Evolutionary conservation across 768 basidiomycete genomes (phyloP), one percentile per base, ranked within the genome.

Genomic region (Dentipellis sp.): DNA sequence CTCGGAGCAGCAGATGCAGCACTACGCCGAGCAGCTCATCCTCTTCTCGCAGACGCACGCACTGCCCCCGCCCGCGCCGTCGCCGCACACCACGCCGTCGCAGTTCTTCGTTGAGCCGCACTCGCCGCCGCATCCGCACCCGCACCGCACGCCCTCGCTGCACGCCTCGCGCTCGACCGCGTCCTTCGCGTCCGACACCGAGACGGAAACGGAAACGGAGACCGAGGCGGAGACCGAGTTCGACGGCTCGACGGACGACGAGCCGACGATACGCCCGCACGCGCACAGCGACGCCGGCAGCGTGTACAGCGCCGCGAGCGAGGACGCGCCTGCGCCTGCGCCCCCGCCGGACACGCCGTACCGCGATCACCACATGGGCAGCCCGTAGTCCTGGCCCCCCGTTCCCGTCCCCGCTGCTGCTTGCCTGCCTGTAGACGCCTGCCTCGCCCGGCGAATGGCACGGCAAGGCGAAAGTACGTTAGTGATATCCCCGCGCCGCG

Each of bases 11-110:
- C 95, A 98, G 71, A 93, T 98, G 88, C 92, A 97, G 69, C 80
- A 83, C 53, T 99, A 97, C 69, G 93, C 93, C 2, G 90, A 94
- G 64, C 87, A 94, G 61, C 81, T 99, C 53, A 77, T 95, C 53
- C 69, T 82, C 37, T 92, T 87, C 63, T 83, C 84, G 5, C 73
- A 75, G 53, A 59, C 54, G 36, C 57, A 54, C 49, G 16, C 56
- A 68, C 75, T 55, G n/a, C 7, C 51, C 29, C 54, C 12, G 55
- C 59, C 46, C 34, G 68, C 59, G 35, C 59, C 6, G 57, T 67
- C 0, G 61, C 60, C 11, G 62, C 71, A 4, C 62, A 57, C 59
- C 62, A 39, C 56, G 56, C 76, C 75, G 2, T 68, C 75, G 57
- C 75, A 71, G 51, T 68, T 69, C 61, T 66, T 49, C 58, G 71